Percentiles rank a stretch among this genome's conserved stretches.
Conservation (phyloP, 2,329 filamentous ascomycete species). For the Penicillium digitatum region DNA sequence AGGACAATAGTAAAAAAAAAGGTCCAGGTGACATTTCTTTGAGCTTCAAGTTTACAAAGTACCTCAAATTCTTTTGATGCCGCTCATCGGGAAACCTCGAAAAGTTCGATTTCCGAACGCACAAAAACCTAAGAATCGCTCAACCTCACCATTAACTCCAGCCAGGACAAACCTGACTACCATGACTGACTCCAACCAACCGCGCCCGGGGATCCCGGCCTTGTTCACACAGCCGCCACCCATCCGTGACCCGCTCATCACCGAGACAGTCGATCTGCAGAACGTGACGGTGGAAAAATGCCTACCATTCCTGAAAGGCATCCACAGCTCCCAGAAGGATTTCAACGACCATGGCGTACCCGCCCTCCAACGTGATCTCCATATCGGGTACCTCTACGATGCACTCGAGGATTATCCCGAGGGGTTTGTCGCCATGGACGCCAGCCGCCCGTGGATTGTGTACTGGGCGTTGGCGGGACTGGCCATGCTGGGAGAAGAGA, state of each 20-base stretch:
- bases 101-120: constrained; percentile 38
- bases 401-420: constrained; percentile 60
- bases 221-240: constrained; percentile 50
- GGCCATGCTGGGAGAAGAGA: constrained; percentile 70
- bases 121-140: constrained; percentile 16
- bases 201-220: constrained; percentile 32
- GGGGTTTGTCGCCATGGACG: constrained; percentile 70
- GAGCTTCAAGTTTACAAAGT: not conserved
- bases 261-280: constrained; percentile 65
- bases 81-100: constrained; percentile 34
- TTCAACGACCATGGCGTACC: constrained; percentile 72
- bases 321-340: constrained; percentile 47
- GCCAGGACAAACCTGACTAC: constrained; percentile 14
- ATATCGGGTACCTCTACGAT: constrained; percentile 49
- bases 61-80: constrained; percentile 28
- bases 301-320: constrained; percentile 60
- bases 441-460: constrained; percentile 86
- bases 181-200: constrained; percentile 1
- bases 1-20: constrained; percentile 11
- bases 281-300: constrained; percentile 65
- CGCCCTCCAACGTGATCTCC: constrained; percentile 61
- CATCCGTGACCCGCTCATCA: constrained; percentile 63
- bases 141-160: constrained; percentile 7
- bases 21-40: not conserved
- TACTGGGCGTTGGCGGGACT: constrained; percentile 86